Percentiles rank a stretch among this genome's conserved stretches.
These are phyloP conservation scores for Arthrobotrys megalospora DNA, from an alignment of 2,329 filamentous ascomycete species.

Conservation along the genomic window DNA sequence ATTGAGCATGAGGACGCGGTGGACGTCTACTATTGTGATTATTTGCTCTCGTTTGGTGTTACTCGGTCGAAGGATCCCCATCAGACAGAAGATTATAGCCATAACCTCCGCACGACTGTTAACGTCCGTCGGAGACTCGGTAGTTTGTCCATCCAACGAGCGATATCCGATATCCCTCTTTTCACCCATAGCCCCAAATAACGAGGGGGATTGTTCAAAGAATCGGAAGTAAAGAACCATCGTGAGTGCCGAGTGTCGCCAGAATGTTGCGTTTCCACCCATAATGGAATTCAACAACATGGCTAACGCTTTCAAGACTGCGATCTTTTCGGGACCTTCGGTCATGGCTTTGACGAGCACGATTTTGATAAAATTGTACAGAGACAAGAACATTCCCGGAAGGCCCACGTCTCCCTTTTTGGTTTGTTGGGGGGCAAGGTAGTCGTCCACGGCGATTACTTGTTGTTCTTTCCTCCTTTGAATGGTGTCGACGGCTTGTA, in stretches of 20 bases:
- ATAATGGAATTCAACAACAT: slow-evolving; percentile 46
- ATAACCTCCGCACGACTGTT: slow-evolving; percentile 50
- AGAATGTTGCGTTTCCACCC: slow-evolving; percentile 48
- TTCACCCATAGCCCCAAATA: slow-evolving; percentile 52
- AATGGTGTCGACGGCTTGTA: neutral
- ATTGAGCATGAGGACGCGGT: slow-evolving; percentile 17
- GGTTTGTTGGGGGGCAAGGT: slow-evolving; percentile 1
- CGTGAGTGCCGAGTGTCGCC: slow-evolving; percentile 26
- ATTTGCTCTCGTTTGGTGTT: slow-evolving; percentile 47
- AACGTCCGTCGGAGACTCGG: slow-evolving; percentile 49
- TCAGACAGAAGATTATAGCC: slow-evolving; percentile 38
- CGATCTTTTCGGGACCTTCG: slow-evolving; percentile 43
- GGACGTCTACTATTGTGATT: slow-evolving; percentile 21
- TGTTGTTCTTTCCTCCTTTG: neutral
- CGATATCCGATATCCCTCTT: slow-evolving; percentile 45
- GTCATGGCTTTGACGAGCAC: slow-evolving; percentile 37
- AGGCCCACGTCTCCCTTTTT: slow-evolving; percentile 30
- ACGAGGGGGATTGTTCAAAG: slow-evolving; percentile 37
- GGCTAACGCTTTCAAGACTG: slow-evolving; percentile 46
- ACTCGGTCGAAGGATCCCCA: slow-evolving; percentile 45
- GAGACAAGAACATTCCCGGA: slow-evolving; percentile 27
- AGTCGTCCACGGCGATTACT: slow-evolving; percentile 37
- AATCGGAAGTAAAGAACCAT: slow-evolving; percentile 41
- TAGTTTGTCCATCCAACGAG: slow-evolving; percentile 1
- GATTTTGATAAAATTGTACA: slow-evolving; percentile 52